Evolutionary conservation across 805 yeast genomes (phyloP), one percentile per base, ranked within the genome.

Genomic region (Yamadazyma takamatsuzukensis): DNA sequence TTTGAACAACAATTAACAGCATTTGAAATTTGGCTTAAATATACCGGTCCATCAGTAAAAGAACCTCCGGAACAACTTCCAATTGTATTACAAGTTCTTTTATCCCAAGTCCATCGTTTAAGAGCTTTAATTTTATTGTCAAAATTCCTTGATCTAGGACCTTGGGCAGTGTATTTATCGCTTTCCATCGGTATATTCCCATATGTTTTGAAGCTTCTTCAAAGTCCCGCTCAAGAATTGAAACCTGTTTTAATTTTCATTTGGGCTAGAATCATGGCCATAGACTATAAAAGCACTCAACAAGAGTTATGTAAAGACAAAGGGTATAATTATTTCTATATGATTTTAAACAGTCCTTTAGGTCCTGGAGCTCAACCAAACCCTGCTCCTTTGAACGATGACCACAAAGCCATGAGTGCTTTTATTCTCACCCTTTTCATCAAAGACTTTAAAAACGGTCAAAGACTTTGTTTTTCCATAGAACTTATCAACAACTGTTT

Each of bases 211-310:
- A 87, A 89, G 48, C 69, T 93, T 15, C 62, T 93, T 21, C 97
- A 90, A 53, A 81, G 94, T 39, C 97, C 97, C 0, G 96, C 97
- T 0, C 94, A 86, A 17, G 97, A 93, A 50, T 67, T 93, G 38
- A 88, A 88, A 49, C 97, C 97, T 0, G 95, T 90, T 3, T 61
- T 93, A 36, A 93, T 93, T 2, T 93, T 90, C 49, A 93, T 93
- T 34, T 93, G 98, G 98, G 96, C 97, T 0, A 71, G 97, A 44
- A 87, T 93, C 15, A 87, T 93, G 93, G 89, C 97, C 3, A 94
- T 93, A 15, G 97, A 90, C 57, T 82, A 83, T 54, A 74, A 77
- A 43, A 82, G 83, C 49, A 86, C 96, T 3, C 98, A 93, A 55
- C 88, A 82, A 41, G 98, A 93, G 51, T 70, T 93, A 18, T 75